Conservation (phyloP, 2,329 filamentous ascomycete genomes). For the Phaeosphaeriaceae sp. region DNA sequence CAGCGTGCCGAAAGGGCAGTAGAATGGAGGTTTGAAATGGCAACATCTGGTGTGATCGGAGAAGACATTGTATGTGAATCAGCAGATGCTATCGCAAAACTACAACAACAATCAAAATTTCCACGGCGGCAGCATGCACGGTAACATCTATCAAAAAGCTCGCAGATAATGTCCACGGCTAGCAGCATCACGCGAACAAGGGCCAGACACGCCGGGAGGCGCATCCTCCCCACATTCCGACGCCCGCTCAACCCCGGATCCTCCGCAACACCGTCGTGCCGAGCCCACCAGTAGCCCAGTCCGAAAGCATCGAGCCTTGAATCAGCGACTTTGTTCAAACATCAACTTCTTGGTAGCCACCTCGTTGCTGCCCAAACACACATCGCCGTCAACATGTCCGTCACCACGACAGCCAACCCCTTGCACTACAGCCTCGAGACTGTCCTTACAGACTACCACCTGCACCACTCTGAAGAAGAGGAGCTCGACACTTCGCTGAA, state of each 20-base stretch:
- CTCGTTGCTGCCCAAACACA: not conserved
- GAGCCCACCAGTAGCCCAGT: not conserved
- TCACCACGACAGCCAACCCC: slow-evolving; percentile 53
- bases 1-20: slow-evolving; percentile 55
- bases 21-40: slow-evolving; percentile 43
- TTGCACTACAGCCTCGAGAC: slow-evolving; percentile 45
- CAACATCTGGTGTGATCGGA: slow-evolving; percentile 25
- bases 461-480: slow-evolving; percentile 51
- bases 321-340: not conserved
- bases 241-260: slow-evolving; percentile 3
- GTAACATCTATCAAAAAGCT: not conserved
- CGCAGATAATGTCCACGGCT: not conserved
- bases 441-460: slow-evolving; percentile 55
- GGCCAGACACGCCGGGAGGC: slow-evolving; percentile 3
- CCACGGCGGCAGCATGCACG: not conserved
- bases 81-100: not conserved
- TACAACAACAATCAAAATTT: not conserved
- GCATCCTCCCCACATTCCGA: slow-evolving; percentile 29
- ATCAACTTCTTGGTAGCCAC: not conserved
- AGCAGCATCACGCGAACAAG: not conserved
- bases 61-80: slow-evolving; percentile 16
- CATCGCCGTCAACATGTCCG: slow-evolving; percentile 46
- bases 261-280: slow-evolving; percentile 7
- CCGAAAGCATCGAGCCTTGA: not conserved
- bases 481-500: slow-evolving; percentile 30